phyloP scores from a whole-genome alignment of 2,329 filamentous ascomycete species.

The Chrysoporthe puriensis region DNA sequence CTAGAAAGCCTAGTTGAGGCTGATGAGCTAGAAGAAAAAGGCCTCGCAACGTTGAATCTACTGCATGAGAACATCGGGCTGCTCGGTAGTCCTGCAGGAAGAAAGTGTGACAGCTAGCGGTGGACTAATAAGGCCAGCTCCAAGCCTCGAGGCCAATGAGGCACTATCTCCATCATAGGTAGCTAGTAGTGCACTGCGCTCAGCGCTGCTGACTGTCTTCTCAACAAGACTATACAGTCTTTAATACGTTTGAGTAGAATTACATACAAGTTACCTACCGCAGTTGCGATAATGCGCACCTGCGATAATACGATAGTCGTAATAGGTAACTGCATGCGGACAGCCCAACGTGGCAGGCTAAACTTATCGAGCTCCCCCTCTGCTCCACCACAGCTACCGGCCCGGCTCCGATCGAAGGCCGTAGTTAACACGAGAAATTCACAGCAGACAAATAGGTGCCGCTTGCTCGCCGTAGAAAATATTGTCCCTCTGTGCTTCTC shows the following conservation, averaged over 20 bases:
- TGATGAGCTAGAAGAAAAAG: background rate
- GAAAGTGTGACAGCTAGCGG: background rate
- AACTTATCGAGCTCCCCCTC: background rate
- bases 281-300: too few relatives aligned
- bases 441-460: too few relatives aligned
- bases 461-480: too few relatives aligned
- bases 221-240: background rate
- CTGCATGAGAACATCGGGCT: background rate
- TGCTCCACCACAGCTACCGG: conserved; percentile 1
- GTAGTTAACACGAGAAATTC: background rate
- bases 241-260: too few relatives aligned
- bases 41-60: background rate
- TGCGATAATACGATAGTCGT: background rate
- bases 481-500: too few relatives aligned
- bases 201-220: background rate
- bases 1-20: background rate
- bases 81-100: background rate
- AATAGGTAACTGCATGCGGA: background rate
- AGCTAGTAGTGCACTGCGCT: background rate
- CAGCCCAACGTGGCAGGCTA: background rate
- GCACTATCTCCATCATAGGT: background rate
- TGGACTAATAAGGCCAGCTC: background rate
- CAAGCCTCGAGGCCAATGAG: background rate
- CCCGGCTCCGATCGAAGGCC: conserved; percentile 11
- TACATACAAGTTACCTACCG: too few relatives aligned